phyloP scores from a whole-genome alignment of 768 basidiomycete genomes.

The Psilocybe tampanensis region DNA sequence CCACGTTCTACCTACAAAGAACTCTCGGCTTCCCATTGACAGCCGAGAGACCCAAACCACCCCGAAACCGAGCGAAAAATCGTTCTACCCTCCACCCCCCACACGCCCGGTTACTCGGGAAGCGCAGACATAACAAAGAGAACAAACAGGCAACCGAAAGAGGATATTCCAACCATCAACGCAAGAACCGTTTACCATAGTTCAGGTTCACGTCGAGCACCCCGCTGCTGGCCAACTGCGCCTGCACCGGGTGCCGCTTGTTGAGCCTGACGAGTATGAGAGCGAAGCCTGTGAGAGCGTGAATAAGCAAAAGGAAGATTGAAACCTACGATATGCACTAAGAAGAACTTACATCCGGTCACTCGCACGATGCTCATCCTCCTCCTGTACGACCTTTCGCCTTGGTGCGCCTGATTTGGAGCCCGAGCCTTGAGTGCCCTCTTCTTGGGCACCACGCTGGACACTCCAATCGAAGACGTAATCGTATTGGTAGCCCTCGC shows the following conservation, averaged over 20 bases:
- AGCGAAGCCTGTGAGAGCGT: slow-evolving; percentile 66
- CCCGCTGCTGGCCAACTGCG: slow-evolving; percentile 48
- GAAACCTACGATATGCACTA: slow-evolving; percentile 13
- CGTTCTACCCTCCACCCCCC: slow-evolving; percentile 51
- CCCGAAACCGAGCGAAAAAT: slow-evolving; percentile 41
- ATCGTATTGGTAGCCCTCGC: slow-evolving; percentile 98
- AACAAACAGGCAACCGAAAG: slow-evolving; percentile 27
- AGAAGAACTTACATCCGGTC: slow-evolving; percentile 74
- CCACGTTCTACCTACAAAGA: slow-evolving; percentile 14
- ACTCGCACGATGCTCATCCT: slow-evolving; percentile 80
- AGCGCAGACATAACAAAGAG: slow-evolving; percentile 34
- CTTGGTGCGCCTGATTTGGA: slow-evolving; percentile 66
- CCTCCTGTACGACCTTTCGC: slow-evolving; percentile 83
- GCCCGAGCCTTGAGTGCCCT: slow-evolving; percentile 57
- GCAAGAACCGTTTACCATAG: slow-evolving; percentile 50
- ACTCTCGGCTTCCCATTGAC: slow-evolving; percentile 18
- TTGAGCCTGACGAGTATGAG: slow-evolving; percentile 83
- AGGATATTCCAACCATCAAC: slow-evolving; percentile 17
- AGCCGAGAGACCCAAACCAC: slow-evolving; percentile 22
- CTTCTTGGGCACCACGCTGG: slow-evolving; percentile 73
- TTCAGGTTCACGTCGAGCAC: slow-evolving; percentile 48
- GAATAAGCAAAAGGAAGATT: slow-evolving; percentile 19
- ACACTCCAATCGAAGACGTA: slow-evolving; percentile 99
- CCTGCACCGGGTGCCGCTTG: slow-evolving; percentile 55
- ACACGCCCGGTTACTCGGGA: slow-evolving; percentile 48